Conservation (phyloP, 345 rosid species). For the Streptanthus diversifolius region DNA sequence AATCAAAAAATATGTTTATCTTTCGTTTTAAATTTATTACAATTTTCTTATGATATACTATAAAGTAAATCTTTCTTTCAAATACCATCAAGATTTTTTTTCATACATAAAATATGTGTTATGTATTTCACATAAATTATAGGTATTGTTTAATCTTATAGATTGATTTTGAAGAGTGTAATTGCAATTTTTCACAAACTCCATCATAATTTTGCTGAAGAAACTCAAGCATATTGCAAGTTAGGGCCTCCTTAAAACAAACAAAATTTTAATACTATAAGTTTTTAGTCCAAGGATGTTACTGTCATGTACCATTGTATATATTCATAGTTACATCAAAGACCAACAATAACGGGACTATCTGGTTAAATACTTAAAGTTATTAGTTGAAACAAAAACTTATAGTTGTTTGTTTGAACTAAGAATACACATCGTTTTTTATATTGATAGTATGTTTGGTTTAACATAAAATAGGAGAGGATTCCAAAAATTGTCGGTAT, state of each 20-base stretch:
- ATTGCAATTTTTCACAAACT: background rate
- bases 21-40: background rate
- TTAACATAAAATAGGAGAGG: conserved; percentile 4
- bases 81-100: background rate
- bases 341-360: background rate
- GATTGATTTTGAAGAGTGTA: background rate
- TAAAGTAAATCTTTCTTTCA: background rate
- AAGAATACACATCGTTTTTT: background rate
- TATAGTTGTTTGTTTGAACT: background rate
- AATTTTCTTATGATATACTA: background rate
- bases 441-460: background rate
- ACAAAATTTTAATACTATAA: background rate
- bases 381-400: background rate
- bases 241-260: background rate
- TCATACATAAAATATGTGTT: background rate
- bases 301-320: background rate
- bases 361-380: background rate
- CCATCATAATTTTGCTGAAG: background rate
- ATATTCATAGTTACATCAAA: background rate
- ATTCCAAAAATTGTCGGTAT: conserved; percentile 7
- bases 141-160: background rate
- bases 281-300: background rate
- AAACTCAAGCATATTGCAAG: background rate
- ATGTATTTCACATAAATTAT: background rate
- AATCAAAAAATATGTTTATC: background rate